Conservation (phyloP, 2,329 filamentous ascomycete genomes). For the Phialophora tarda region DNA sequence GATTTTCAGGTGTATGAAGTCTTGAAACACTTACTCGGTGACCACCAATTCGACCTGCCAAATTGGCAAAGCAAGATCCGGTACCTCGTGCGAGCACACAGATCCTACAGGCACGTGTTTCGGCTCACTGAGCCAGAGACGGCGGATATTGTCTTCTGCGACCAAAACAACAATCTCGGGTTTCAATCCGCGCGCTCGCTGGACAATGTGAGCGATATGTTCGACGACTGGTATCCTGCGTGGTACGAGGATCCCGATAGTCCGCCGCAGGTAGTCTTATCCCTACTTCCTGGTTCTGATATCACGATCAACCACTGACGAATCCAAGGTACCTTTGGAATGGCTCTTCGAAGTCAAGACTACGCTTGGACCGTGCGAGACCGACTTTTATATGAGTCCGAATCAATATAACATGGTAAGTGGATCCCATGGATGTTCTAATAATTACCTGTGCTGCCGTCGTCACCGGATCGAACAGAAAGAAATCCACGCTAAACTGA, state of each 20-base stretch:
- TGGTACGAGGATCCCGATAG: slow-evolving; percentile 15
- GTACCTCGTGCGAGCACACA: slow-evolving; percentile 23
- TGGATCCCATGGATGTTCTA: neutral
- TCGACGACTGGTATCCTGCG: slow-evolving; percentile 23
- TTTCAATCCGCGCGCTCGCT: slow-evolving; percentile 3
- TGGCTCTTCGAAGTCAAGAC: slow-evolving; percentile 35
- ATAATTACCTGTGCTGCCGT: neutral
- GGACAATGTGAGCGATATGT: slow-evolving; percentile 18
- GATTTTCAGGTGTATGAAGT: slow-evolving; percentile 16
- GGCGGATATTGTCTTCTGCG: slow-evolving; percentile 30
- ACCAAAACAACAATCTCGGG: slow-evolving; percentile 18
- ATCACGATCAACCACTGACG: slow-evolving; percentile 12
- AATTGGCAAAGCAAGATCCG: slow-evolving; percentile 34
- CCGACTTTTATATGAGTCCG: slow-evolving; percentile 30
- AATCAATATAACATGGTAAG: slow-evolving; percentile 30
- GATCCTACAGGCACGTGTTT: slow-evolving; percentile 11
- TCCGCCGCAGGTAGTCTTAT: slow-evolving; percentile 2
- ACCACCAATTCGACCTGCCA: slow-evolving; percentile 12
- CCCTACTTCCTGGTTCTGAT: neutral
- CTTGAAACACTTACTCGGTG: slow-evolving; percentile 12
- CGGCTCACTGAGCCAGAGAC: slow-evolving; percentile 22
- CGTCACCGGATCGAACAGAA: neutral
- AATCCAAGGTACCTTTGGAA: slow-evolving; percentile 16
- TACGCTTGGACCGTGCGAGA: slow-evolving; percentile 30
- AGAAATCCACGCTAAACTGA: slow-evolving; percentile 5